phyloP scores from a whole-genome alignment of 1,139 yeast species.

The Suhomyces panamericanus region DNA sequence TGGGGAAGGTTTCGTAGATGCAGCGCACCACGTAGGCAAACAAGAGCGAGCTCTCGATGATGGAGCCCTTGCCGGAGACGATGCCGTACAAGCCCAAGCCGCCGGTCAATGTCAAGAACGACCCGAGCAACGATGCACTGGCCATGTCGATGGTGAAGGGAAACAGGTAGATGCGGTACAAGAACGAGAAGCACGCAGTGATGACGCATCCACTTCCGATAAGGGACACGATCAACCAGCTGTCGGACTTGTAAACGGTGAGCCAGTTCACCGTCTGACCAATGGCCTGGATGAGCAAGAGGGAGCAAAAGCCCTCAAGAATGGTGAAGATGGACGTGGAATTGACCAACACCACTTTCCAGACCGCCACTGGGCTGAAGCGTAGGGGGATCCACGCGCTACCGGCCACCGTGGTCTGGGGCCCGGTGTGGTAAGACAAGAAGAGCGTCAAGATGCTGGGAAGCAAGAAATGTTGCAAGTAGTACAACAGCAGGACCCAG shows the following conservation, averaged over 20 bases:
- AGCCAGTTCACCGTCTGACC: conserved; percentile 83
- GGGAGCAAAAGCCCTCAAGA: conserved; percentile 89
- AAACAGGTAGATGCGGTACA: conserved; percentile 79
- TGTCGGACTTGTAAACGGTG: conserved; percentile 64
- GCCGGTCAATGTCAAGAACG: conserved; percentile 72
- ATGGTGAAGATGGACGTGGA: conserved; percentile 88
- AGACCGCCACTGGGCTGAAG: conserved; percentile 33
- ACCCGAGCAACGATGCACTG: conserved; percentile 83
- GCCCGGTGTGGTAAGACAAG: conserved; percentile 54
- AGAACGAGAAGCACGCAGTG: conserved; percentile 73
- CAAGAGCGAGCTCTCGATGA: conserved; percentile 80
- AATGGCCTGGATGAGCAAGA: conserved; percentile 83
- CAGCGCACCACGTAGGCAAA: conserved; percentile 92
- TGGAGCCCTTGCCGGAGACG: conserved; percentile 79
- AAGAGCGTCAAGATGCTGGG: conserved; percentile 80
- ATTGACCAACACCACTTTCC: conserved; percentile 71
- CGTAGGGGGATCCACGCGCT: conserved; percentile 18
- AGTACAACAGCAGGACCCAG: conserved; percentile 64
- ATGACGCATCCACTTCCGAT: conserved; percentile 73
- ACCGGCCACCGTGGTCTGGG: conserved; percentile 12
- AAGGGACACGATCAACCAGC: conserved; percentile 78
- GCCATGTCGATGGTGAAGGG: conserved; percentile 69
- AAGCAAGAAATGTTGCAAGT: conserved; percentile 76
- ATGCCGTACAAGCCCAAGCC: conserved; percentile 84
- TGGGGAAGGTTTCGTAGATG: conserved; percentile 86